Base-by-base conservation (phyloP, 805 yeast species). In the Schwanniomyces pseudopolymorphus region DNA sequence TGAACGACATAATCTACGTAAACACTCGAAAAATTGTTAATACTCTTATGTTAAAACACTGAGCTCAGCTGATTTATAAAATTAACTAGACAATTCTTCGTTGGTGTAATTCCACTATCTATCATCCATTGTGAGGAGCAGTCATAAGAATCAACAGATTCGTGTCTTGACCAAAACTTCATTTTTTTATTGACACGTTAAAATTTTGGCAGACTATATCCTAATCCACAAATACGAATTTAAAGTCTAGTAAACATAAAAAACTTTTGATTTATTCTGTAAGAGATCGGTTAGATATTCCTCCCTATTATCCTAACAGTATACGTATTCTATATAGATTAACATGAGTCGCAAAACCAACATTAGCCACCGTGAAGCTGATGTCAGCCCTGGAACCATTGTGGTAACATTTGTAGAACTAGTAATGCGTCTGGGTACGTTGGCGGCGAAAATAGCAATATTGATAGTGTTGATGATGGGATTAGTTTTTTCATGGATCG, bases 1-100 rank as follows among this genome's bases (percentile, higher is more conserved):
- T 89, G 69, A 89, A 86, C 67, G 94, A 86, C 96, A 89, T 89
- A 13, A 19, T 49, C 33, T 28, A 36, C 35, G 19, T 14, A 31
- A 31, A 13, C 13, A 27, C 14, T 13, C n/a, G n/a, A n/a, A n/a
- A n/a, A n/a, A n/a, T n/a, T n/a, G n/a, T n/a, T n/a, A n/a, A n/a
- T n/a, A n/a, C 20, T 24, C 21, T 20, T 17, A 3, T 11, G 4
- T 9, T 13, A n/a, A 14, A 10, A 14, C 8, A 31, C 35, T 20
- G 26, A 19, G 17, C 20, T 22, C 17, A 19, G n/a, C 39, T 36
- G 26, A 36, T 7, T 14, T 31, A 31, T 26, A 9, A 26, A 13
- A 19, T 37, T 13, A 37, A 4, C 10, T 7, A 20, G 17, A 10
- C 16, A 37, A 37, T 37, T 21, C 19, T 11, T 26, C 13, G 28